Evolutionary conservation across 176 grass and related monocot genomes (phyloP), one percentile per base, ranked within the genome.

Genomic region (Rhynchospora breviuscula): DNA sequence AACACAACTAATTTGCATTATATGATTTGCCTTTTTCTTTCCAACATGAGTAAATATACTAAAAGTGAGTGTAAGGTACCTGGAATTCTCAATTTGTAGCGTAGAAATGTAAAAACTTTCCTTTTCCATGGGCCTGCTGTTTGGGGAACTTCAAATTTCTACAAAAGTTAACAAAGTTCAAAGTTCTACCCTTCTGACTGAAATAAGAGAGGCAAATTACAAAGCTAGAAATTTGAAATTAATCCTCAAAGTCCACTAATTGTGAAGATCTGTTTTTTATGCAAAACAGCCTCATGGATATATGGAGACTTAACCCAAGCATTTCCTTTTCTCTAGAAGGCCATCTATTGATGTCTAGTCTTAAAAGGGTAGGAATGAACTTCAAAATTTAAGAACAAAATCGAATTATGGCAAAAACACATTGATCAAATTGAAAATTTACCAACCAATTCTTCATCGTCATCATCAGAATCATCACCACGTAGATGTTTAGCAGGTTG

Each of bases 31-130:
- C 74, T 66, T 65, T 43, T 48, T 26, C 0, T 40, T 85, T 40
- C 44, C 63, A 85, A 70, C 10, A 67, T 4, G 22, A 9, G 21
- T 78, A 26, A 72, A 44, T 69, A 83, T 63, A 54, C 83, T 48
- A 59, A 59, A 54, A 59, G 57, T 40, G 33, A 15, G 46, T 79
- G 26, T 53, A 13, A 65, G 14, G 49, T 88, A 98, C 95, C 92
- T 52, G 92, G 92, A 26, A 98, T 86, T 85, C 92, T 90, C 88
- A 98, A 79, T 77, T 93, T 98, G 66, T 98, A 81, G 29, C 22
- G 70, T 87, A 98, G 91, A 91, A 95, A 95, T 80, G 84, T 81
- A 81, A 98, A 98, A 84, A 93, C 59, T 56, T 61, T 88, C 77
- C 78, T 91, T 85, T 95, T 95, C 90, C 91, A 91, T 59, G 84